Base-by-base conservation (phyloP, 257 asterid species). In the Ehretia macrophylla region DNA sequence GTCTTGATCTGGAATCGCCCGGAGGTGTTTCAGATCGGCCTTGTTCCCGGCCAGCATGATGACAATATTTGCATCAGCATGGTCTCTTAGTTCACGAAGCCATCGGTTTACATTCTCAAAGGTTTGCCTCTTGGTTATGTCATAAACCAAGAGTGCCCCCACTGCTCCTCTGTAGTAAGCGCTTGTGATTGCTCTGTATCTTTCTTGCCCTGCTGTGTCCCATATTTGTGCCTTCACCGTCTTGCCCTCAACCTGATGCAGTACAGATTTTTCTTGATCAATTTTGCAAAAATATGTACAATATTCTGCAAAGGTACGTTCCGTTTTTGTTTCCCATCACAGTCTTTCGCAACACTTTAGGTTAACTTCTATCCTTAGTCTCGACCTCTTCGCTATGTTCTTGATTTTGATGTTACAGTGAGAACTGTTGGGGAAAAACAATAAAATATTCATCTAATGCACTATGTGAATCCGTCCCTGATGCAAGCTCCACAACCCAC, bases 181-280 rank as follows among this genome's bases (percentile, higher is more conserved):
- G 60, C 80, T 78, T n/a, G 83, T 78, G 63, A 78, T 78, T 35
- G 80, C 80, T 4, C 80, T 71, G 68, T 74, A 78, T 12, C 80
- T 71, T 73, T 78, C 80, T 45, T 78, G 83, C 14, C 80, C 83
- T 10, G 83, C 80, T 14, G 80, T 78, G 77, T 78, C 80, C 83
- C 83, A 74, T 53, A 78, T 78, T 51, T 78, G 80, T 12, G 80
- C 83, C 71, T 74, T 78, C 49, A 78, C 78, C 1, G 83, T 74
- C 66, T 78, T 78, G 0, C 83, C 83, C 46, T 78, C 80, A 11
- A 73, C 78, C 80, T 77, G 40, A 37, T 8, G 1, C 10, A 17
- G 17, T 11, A n/a, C 6, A 12, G 20, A 18, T 57, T 11, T 4
- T 13, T 1, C 44, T 38, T 18, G 14, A 58, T 51, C 32, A 51